Evolutionary conservation across 805 yeast genomes (phyloP), one percentile per base, ranked within the genome.

Genomic region (Kluyveromyces nonfermentans): DNA sequence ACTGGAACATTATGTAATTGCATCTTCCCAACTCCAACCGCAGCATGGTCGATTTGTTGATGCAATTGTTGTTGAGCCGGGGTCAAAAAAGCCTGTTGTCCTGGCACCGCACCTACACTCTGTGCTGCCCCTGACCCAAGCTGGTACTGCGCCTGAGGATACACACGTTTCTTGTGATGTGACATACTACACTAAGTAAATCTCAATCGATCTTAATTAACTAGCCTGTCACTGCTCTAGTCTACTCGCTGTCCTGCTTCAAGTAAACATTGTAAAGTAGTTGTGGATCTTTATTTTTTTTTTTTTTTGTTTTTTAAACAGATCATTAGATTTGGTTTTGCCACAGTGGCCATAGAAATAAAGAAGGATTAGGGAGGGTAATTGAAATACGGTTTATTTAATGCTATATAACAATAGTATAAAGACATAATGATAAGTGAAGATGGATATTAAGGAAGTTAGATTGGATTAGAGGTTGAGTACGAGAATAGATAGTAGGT

Each of bases 101-200:
- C 45, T 17, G 43, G 40, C 18, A 52, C 47, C n/a, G 50, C 45
- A 38, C 50, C 22, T 21, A 45, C 31, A 44, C 52, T 48, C 39
- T 53, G 49, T 31, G 47, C 47, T 41, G 44, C 51, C 68, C 72
- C 50, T 65, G 62, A 36, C n/a, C n/a, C n/a, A n/a, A n/a, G n/a
- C 49, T 40, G 53, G 49, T 31, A 48, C 47, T 41, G 44, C 51
- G 69, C 72, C 50, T 65, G 62, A 36, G 79, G 76, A 51, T 74
- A 74, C 38, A 64, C 69, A 49, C 79, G 70, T 50, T 73, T 68
- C 54, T 57, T 70, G 36, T 59, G 59, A 47, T 65, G 70, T 15
- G 68, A 63, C 67, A 62, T 60, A 14, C 14, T 19, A 14, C 38
- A 20, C 22, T 35, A 35, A 25, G 4, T 25, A 14, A 25, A 25